A percentile compares a stretch with the other conserved stretches of the same genome.
Evolutionary conservation across 352 stramenopile species (phyloP).

Genomic region (Globisporangium cystogenes): DNA sequence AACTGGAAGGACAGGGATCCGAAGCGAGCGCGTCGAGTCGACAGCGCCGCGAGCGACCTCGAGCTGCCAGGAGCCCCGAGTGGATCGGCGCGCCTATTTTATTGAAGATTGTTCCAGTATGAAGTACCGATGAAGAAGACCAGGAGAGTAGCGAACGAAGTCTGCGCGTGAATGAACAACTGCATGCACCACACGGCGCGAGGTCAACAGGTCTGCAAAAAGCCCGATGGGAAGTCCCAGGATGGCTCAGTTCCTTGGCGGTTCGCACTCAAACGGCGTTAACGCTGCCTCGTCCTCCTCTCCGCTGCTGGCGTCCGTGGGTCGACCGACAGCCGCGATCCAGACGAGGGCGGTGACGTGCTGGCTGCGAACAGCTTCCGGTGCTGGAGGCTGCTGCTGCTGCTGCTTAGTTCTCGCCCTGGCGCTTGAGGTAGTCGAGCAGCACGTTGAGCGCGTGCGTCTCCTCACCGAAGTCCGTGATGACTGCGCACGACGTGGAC

Average conservation of each 20-base stretch:
- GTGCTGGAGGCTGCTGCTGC: conserved; percentile 1
- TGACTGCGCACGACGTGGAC: conserved; percentile 96
- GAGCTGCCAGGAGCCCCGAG: too few relatives aligned
- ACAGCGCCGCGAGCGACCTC: background rate
- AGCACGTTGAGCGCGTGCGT: conserved; percentile 97
- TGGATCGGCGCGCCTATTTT: conserved; percentile 7
- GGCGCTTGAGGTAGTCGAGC: conserved; percentile 98
- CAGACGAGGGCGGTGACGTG: background rate
- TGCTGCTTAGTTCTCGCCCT: conserved; percentile 80
- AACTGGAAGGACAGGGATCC: too few relatives aligned
- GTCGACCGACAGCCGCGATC: background rate
- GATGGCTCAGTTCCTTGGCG: conserved; percentile 6
- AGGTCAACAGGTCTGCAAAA: conserved; percentile 17
- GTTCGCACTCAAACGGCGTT: conserved; percentile 2
- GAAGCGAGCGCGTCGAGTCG: too few relatives aligned
- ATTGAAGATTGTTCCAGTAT: conserved; percentile 12
- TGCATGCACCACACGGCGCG: conserved; percentile 1
- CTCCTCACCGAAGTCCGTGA: conserved; percentile 99
- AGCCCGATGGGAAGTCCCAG: conserved; percentile 34
- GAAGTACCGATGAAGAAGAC: conserved; percentile 6
- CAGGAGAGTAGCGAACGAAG: conserved; percentile 7
- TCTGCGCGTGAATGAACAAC: conserved; percentile 3
- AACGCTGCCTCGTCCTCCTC: background rate
- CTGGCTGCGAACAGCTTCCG: background rate
- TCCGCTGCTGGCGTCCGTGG: background rate